Conservation (phyloP, 1,284 basidiomycete genomes). For the Agaricales sp. region DNA sequence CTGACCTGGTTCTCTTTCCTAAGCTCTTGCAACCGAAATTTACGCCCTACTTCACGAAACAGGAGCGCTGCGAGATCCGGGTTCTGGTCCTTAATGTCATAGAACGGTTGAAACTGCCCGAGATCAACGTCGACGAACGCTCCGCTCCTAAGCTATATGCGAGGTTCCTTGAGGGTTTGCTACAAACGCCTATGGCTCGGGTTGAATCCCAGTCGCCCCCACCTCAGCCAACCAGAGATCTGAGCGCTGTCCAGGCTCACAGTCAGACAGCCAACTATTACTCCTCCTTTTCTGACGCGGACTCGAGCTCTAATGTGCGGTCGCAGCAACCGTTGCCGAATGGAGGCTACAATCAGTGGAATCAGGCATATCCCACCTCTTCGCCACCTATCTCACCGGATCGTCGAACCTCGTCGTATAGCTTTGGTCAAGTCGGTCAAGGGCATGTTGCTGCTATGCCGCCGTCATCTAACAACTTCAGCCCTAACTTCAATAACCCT, state of each 20-base stretch:
- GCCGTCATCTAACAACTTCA: not conserved
- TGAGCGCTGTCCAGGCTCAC: not conserved
- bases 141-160: conserved; percentile 70
- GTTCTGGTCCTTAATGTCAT: conserved; percentile 51
- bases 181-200: conserved; percentile 44
- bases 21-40: conserved; percentile 70
- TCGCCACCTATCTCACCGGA: not conserved
- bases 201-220: conserved; percentile 11
- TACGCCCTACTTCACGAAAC: conserved; percentile 39
- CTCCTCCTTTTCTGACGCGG: not conserved
- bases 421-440: not conserved
- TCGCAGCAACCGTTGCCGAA: not conserved
- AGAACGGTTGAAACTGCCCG: conserved; percentile 51
- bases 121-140: conserved; percentile 63
- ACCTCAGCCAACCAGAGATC: not conserved
- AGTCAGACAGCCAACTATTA: not conserved
- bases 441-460: not conserved
- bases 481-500: not conserved
- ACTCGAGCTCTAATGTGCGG: not conserved
- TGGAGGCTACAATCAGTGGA: not conserved
- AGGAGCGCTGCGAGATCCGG: conserved; percentile 51
- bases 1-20: not conserved
- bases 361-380: not conserved
- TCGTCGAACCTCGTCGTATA: not conserved
- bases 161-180: conserved; percentile 58